phyloP scores from a whole-genome alignment of 2,329 filamentous ascomycete species.

The Verticillium klebahnii region DNA sequence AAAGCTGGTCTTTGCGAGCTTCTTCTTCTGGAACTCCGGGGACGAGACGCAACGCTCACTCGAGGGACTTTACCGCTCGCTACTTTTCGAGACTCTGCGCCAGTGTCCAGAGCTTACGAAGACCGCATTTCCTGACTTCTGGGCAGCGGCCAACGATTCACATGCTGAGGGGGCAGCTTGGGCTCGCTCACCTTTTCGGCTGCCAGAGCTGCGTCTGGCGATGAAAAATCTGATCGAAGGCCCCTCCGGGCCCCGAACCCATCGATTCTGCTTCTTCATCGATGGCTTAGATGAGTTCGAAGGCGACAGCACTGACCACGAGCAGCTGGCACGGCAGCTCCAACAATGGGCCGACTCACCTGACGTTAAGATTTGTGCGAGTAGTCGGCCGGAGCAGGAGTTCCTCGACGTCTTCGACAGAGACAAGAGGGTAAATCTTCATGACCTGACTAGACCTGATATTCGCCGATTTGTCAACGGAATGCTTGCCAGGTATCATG shows the following conservation, averaged over 20 bases:
- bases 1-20: constrained; percentile 4
- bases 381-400: constrained; percentile 1
- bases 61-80: constrained; percentile 13
- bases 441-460: constrained; percentile 1
- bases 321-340: not conserved
- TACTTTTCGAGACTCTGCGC: constrained; percentile 13
- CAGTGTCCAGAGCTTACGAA: constrained; percentile 12
- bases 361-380: constrained; percentile 3
- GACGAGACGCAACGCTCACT: constrained; percentile 11
- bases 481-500: not conserved
- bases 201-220: not conserved
- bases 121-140: constrained; percentile 7
- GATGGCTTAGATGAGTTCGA: constrained; percentile 6
- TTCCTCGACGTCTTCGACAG: constrained; percentile 1
- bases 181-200: not conserved
- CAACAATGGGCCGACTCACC: not conserved
- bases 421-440: not conserved
- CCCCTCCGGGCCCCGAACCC: not conserved
- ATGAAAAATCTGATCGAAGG: not conserved
- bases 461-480: not conserved
- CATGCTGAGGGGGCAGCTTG: not conserved
- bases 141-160: not conserved
- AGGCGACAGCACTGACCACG: constrained; percentile 1
- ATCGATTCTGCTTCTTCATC: constrained; percentile 8
- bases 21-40: constrained; percentile 12